Conservation (phyloP, 345 rosid species). For the Salix exigua region DNA sequence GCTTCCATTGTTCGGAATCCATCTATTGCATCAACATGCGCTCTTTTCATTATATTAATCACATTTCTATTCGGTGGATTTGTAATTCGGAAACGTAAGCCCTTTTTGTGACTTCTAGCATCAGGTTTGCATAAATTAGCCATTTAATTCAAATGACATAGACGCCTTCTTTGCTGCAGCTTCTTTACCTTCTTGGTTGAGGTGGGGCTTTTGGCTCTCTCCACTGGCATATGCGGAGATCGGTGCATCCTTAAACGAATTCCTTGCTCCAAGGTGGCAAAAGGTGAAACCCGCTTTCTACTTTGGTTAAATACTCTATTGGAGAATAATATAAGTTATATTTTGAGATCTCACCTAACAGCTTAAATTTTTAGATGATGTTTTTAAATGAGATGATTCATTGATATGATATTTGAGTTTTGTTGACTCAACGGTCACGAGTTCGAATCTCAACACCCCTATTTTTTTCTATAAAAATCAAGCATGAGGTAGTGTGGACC, state of each 20-base stretch:
- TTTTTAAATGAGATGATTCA: no score
- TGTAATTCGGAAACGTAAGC: constrained; percentile 43
- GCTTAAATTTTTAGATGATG: no score
- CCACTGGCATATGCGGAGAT: constrained; percentile 49
- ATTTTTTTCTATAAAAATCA: no score
- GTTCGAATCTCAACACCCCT: no score
- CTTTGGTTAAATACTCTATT: background rate
- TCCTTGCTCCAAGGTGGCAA: constrained; percentile 54
- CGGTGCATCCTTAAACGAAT: constrained; percentile 40
- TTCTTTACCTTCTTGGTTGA: constrained; percentile 44
- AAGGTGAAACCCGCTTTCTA: constrained; percentile 28
- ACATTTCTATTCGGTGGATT: constrained; percentile 42
- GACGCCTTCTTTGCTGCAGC: constrained; percentile 24
- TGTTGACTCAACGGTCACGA: no score
- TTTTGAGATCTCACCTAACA: rapidly evolving
- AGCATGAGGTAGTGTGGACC: rapidly evolving
- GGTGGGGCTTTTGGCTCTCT: constrained; percentile 54
- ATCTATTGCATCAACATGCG: constrained; percentile 23
- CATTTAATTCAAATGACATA: background rate
- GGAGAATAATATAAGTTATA: no score
- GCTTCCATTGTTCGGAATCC: constrained; percentile 38
- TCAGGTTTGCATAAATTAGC: background rate
- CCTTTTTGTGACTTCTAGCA: background rate
- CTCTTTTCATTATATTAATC: constrained; percentile 19
- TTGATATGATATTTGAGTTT: no score